These are phyloP conservation scores for Linnemannia schmuckeri DNA, from an alignment of 192 early-diverging fungal species.

Conservation along the genomic window DNA sequence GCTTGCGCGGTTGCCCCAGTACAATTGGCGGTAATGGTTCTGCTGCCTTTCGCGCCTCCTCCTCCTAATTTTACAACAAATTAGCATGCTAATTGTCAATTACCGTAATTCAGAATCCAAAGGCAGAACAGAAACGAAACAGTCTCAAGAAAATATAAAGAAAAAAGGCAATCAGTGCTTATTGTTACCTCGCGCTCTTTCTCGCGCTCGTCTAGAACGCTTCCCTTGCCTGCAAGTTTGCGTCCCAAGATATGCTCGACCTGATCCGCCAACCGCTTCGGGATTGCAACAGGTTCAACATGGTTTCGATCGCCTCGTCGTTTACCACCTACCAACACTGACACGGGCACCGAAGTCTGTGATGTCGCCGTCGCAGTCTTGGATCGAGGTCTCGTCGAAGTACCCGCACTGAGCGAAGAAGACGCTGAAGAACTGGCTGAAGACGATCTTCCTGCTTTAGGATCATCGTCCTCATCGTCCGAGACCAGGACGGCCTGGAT, in stretches of 20 bases:
- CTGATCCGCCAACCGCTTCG: conserved; percentile 45
- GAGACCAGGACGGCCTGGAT: conserved; percentile 45
- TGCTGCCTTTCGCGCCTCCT: conserved; percentile 47
- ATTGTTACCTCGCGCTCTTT: conserved; percentile 47
- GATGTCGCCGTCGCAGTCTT: conserved; percentile 26
- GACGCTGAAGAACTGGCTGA: conserved; percentile 2
- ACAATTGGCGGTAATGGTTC: conserved; percentile 47
- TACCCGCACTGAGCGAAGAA: neutral
- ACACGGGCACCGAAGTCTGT: conserved; percentile 14
- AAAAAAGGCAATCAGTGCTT: neutral
- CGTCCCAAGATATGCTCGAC: conserved; percentile 53
- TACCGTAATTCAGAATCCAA: neutral
- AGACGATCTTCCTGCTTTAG: neutral
- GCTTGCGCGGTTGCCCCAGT: conserved; percentile 44
- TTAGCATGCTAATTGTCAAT: neutral
- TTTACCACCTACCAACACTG: conserved; percentile 24
- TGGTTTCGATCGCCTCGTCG: conserved; percentile 46
- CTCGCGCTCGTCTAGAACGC: conserved; percentile 53
- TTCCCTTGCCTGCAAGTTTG: conserved; percentile 57
- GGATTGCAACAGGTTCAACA: conserved; percentile 47
- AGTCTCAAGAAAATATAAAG: neutral
- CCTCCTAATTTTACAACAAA: conserved; percentile 24
- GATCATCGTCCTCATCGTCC: conserved; percentile 40
- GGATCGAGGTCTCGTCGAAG: conserved; percentile 13
- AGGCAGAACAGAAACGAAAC: neutral